These are phyloP conservation scores for Chaetothyriales sp. DNA, from an alignment of 2,329 filamentous ascomycete species.

Conservation along the genomic window DNA sequence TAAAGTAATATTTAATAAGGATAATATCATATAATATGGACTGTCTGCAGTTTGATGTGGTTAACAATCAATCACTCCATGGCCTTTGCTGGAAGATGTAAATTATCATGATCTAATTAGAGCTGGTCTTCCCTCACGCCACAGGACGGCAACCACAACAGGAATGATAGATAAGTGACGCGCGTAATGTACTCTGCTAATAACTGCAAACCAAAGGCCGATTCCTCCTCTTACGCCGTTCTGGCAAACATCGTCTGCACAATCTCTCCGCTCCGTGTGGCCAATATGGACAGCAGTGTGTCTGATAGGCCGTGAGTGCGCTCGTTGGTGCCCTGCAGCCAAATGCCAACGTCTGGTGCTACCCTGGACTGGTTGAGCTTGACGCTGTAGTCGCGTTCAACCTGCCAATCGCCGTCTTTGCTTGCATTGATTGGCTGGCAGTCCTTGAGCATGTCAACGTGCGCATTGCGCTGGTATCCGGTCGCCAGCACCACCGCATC, in stretches of 20 bases:
- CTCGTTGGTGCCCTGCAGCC: conserved; percentile 90
- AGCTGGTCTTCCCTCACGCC: too few relatives aligned
- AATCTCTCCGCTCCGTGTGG: conserved; percentile 61
- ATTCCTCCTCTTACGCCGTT: not conserved
- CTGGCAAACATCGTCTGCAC: conserved; percentile 55
- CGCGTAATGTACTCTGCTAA: too few relatives aligned
- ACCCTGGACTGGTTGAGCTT: conserved; percentile 55
- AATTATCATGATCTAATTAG: too few relatives aligned
- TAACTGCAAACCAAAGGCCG: not conserved
- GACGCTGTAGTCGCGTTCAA: conserved; percentile 65
- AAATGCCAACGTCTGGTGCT: conserved; percentile 60
- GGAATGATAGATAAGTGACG: too few relatives aligned
- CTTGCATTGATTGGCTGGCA: conserved; percentile 25
- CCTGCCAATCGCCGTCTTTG: conserved; percentile 41
- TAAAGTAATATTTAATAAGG: too few relatives aligned
- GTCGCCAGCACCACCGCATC: conserved; percentile 77
- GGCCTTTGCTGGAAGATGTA: too few relatives aligned
- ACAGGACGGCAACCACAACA: too few relatives aligned
- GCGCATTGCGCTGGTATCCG: conserved; percentile 64
- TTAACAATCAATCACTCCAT: too few relatives aligned
- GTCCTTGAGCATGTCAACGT: conserved; percentile 57
- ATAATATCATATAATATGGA: too few relatives aligned
- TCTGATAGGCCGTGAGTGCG: conserved; percentile 78
- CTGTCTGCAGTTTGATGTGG: too few relatives aligned
- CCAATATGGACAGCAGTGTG: conserved; percentile 63